A percentile compares a stretch with the other conserved stretches of the same genome.
phyloP scores from a whole-genome alignment of 371 early-diverging fungal genomes.

The Modicella reniformis region DNA sequence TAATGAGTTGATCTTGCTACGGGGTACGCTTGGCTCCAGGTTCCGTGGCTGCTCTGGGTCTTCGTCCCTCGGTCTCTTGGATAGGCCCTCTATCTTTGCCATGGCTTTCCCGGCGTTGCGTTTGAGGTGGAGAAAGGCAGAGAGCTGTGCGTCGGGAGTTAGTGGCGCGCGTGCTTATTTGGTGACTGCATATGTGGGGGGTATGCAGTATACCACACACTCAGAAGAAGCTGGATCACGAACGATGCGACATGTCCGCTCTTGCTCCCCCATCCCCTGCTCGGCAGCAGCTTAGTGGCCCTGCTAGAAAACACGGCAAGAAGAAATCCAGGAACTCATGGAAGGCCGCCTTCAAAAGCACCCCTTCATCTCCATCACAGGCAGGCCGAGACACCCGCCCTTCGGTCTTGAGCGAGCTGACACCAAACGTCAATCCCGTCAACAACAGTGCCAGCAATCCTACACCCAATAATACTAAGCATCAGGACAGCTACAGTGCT shows the following conservation, averaged over 20 bases:
- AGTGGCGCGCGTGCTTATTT: conserved; percentile 8
- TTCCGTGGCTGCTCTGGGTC: not conserved
- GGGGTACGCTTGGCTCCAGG: conserved; percentile 20
- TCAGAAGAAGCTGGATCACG: no score
- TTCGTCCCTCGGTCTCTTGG: conserved; percentile 15
- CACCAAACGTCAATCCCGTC: not conserved
- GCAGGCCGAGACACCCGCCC: conserved; percentile 23
- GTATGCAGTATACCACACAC: no score
- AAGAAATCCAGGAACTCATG: conserved; percentile 52
- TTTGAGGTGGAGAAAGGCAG: not conserved
- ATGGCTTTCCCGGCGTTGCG: not conserved
- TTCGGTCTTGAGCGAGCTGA: conserved; percentile 22
- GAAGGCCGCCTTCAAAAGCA: conserved; percentile 50
- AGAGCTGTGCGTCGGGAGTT: no score
- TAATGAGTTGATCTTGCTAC: conserved; percentile 14
- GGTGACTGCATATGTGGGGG: not conserved
- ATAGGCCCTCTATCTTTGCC: conserved; percentile 18
- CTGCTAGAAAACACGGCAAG: conserved; percentile 45
- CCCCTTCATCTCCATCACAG: conserved; percentile 46
- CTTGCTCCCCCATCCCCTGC: conserved; percentile 5
- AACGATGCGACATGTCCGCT: conserved; percentile 11
- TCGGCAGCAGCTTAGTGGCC: conserved; percentile 12
- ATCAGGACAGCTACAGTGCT: not conserved
- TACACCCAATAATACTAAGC: not conserved
- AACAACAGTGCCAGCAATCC: not conserved